Evolutionary conservation across 2,329 filamentous ascomycete genomes (phyloP).

Genomic region (Apiospora pterosperma): DNA sequence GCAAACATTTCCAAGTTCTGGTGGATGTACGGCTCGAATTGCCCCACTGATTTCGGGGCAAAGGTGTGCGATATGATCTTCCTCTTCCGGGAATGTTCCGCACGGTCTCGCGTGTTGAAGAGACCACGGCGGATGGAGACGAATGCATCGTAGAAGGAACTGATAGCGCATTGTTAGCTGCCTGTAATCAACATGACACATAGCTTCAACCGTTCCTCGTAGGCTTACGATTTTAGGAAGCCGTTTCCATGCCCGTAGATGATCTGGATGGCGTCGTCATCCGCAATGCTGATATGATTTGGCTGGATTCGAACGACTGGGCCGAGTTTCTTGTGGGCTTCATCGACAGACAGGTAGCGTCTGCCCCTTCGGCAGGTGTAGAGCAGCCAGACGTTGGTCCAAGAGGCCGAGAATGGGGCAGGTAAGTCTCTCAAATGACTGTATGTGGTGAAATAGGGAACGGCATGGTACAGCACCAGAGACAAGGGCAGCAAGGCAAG

Average conservation of each 20-base stretch:
- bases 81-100: constrained; percentile 82
- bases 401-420: constrained; percentile 59
- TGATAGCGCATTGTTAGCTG: neutral
- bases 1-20: constrained; percentile 73
- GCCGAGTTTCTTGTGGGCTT: constrained; percentile 71
- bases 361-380: constrained; percentile 61
- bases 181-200: neutral
- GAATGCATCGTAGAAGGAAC: constrained; percentile 79
- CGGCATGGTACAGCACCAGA: constrained; percentile 52
- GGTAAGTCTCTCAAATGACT: constrained; percentile 51
- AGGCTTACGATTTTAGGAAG: constrained; percentile 64
- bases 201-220: neutral
- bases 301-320: constrained; percentile 82
- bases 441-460: constrained; percentile 57
- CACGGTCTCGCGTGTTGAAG: constrained; percentile 83
- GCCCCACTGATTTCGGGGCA: constrained; percentile 71
- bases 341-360: constrained; percentile 63
- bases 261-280: constrained; percentile 69
- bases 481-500: constrained; percentile 43
- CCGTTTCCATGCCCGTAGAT: constrained; percentile 81
- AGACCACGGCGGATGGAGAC: constrained; percentile 81
- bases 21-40: constrained; percentile 89
- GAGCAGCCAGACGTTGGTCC: constrained; percentile 80
- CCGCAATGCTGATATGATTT: constrained; percentile 77
- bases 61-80: constrained; percentile 89